Percentiles rank a stretch among this genome's conserved stretches.
Evolutionary conservation across 1,284 basidiomycete genomes (phyloP).

Genomic region (Leucoagaricus sp.): DNA sequence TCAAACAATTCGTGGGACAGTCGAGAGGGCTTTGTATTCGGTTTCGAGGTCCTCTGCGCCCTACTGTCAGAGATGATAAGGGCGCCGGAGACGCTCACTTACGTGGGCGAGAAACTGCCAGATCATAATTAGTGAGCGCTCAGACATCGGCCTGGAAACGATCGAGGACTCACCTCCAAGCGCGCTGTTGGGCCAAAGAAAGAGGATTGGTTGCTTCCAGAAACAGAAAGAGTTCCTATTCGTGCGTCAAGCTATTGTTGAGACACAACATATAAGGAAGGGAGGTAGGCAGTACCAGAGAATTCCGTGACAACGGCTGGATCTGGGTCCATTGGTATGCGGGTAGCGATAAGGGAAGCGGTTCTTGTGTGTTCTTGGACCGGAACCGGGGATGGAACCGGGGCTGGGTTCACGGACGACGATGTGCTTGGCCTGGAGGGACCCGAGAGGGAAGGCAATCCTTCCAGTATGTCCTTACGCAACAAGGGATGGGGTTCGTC

Average conservation of each 20-base stretch:
- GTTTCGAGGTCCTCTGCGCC: constrained; percentile 22
- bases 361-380: constrained; percentile 10
- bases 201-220: constrained; percentile 50
- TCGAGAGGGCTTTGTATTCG: constrained; percentile 24
- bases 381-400: constrained; percentile 19
- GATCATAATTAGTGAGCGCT: constrained; percentile 14
- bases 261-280: background rate
- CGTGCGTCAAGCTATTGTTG: background rate
- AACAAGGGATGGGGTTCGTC: constrained; percentile 50
- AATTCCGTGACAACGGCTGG: constrained; percentile 55
- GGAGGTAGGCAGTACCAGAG: constrained; percentile 42
- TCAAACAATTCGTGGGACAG: constrained; percentile 30
- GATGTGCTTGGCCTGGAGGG: constrained; percentile 21
- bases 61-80: constrained; percentile 2
- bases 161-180: constrained; percentile 49
- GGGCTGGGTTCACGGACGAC: constrained; percentile 24
- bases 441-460: constrained; percentile 7
- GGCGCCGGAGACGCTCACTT: constrained; percentile 18
- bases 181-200: constrained; percentile 67
- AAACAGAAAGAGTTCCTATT: constrained; percentile 60
- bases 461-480: constrained; percentile 20
- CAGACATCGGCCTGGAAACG: background rate
- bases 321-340: constrained; percentile 26
- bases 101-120: constrained; percentile 55
- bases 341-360: constrained; percentile 11